Evolutionary conservation across 2,329 filamentous ascomycete species (phyloP).

Genomic region (Colletotrichum cereale): DNA sequence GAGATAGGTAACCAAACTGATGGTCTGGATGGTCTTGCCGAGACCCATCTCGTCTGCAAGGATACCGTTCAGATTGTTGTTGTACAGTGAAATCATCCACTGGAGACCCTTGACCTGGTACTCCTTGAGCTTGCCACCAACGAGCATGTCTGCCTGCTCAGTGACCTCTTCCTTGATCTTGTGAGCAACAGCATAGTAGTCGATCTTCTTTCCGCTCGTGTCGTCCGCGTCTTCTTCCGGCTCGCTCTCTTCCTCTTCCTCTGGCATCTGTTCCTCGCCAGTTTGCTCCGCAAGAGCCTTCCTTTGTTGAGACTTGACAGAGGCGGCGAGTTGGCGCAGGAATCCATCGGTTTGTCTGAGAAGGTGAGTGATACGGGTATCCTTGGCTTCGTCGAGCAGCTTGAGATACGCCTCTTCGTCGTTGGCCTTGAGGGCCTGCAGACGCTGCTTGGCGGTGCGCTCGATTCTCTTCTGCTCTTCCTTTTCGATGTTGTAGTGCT

Average conservation of each 20-base stretch:
- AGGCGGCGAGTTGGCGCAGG: constrained; percentile 93
- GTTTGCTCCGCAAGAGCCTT: constrained; percentile 80
- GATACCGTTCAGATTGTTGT: constrained; percentile 99
- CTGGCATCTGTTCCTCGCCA: constrained; percentile 69
- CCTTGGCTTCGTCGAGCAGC: constrained; percentile 97
- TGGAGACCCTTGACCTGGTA: constrained; percentile 99
- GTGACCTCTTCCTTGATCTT: constrained; percentile 93
- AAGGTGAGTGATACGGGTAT: constrained; percentile 98
- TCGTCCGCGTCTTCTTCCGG: constrained; percentile 78
- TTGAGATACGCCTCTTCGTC: constrained; percentile 99
- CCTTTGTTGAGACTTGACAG: constrained; percentile 93
- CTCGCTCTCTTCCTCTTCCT: constrained; percentile 76
- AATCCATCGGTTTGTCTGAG: constrained; percentile 98
- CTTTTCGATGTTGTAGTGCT: constrained; percentile 97
- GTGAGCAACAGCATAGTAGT: constrained; percentile 99
- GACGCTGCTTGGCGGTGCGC: constrained; percentile 98
- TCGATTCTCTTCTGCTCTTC: constrained; percentile 99
- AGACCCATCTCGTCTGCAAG: constrained; percentile 99
- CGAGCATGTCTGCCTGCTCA: constrained; percentile 84
- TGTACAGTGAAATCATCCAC: constrained; percentile 99
- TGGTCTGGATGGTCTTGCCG: constrained; percentile 99
- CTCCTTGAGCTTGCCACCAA: constrained; percentile 94
- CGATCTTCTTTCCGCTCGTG: constrained; percentile 82
- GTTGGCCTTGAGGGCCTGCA: constrained; percentile 98
- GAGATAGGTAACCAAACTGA: constrained; percentile 95